Evolutionary conservation across 2,329 filamentous ascomycete species (phyloP), one percentile per base, ranked within the genome.

Genomic region (Botrytis medusae): DNA sequence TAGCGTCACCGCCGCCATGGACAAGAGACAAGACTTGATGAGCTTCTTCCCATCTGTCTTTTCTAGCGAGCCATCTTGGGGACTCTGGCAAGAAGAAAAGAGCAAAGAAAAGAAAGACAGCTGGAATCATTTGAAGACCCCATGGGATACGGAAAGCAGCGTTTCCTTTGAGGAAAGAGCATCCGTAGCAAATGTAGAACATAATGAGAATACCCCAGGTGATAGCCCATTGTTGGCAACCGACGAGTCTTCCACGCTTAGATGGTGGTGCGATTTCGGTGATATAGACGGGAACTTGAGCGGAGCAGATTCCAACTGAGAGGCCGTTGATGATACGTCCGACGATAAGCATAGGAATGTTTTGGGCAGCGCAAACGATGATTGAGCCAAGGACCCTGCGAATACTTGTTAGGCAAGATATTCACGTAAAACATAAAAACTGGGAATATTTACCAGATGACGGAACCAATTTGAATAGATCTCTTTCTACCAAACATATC

Each of bases 181-280:
- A 76, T 10, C 90, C 92, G 78, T 90, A 87, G 37, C 87, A 87
- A 80, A 92, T 88, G 79, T 89, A 90, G 84, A 91, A 92, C 89
- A 91, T 91, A 82, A 91, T 89, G 74, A 91, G 79, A 75, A 91
- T 91, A 75, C 88, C 90, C 86, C 86, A 92, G 75, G 92, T 92
- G 48, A 73, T 73, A 74, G 77, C 77, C 76, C 79, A 91, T 81
- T 94, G 92, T 80, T 94, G 91, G 61, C 89, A 87, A 70, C 91
- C 89, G 25, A 94, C 90, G 48, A 94, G 85, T 61, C 89, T 86
- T 25, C 91, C 91, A 75, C 91, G 87, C 77, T 84, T 85, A 48
- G 81, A 81, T 2, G 86, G 85, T 64, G 87, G 87, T 29, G 90
- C 88, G 44, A 92, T 85, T 79, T 93, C 91, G 34, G 89, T 87